Evolutionary conservation across 2,329 filamentous ascomycete species (phyloP).

Genomic region (Penicillium sp.): DNA sequence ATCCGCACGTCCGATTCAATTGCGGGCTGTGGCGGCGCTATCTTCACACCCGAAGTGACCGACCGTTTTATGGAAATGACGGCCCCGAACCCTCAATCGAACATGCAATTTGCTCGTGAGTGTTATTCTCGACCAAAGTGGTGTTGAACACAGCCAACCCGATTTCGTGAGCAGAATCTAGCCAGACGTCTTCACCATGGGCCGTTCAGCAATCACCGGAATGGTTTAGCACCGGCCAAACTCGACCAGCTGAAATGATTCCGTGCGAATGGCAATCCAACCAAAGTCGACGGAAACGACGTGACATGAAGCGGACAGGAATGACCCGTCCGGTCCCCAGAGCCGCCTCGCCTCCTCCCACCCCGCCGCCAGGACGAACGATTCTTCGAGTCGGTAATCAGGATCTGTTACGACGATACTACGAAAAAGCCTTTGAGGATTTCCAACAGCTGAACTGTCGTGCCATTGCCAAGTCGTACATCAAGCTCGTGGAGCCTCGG

Average conservation of each 20-base stretch:
- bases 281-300: constrained; percentile 28
- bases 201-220: constrained; percentile 13
- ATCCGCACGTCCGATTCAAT: constrained; percentile 35
- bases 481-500: constrained; percentile 47
- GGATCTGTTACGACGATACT: constrained; percentile 34
- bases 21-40: constrained; percentile 28
- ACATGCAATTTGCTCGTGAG: constrained; percentile 27
- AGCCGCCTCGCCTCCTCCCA: constrained; percentile 19
- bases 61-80: constrained; percentile 34
- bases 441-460: constrained; percentile 49
- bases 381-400: constrained; percentile 30
- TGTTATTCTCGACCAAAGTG: neutral
- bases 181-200: constrained; percentile 9
- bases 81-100: constrained; percentile 18
- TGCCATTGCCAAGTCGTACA: constrained; percentile 46
- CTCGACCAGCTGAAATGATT: constrained; percentile 26
- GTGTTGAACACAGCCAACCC: neutral
- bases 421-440: constrained; percentile 40
- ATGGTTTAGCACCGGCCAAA: constrained; percentile 25
- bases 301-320: constrained; percentile 18
- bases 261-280: constrained; percentile 33
- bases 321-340: constrained; percentile 18
- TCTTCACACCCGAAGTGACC: constrained; percentile 38
- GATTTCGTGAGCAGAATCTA: constrained; percentile 3
- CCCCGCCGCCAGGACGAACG: constrained; percentile 21